A percentile compares a stretch with the other conserved stretches of the same genome.
These are phyloP conservation scores for Amphicarpaea edgeworthii DNA, from an alignment of 306 rosid species.

Conservation along the genomic window DNA sequence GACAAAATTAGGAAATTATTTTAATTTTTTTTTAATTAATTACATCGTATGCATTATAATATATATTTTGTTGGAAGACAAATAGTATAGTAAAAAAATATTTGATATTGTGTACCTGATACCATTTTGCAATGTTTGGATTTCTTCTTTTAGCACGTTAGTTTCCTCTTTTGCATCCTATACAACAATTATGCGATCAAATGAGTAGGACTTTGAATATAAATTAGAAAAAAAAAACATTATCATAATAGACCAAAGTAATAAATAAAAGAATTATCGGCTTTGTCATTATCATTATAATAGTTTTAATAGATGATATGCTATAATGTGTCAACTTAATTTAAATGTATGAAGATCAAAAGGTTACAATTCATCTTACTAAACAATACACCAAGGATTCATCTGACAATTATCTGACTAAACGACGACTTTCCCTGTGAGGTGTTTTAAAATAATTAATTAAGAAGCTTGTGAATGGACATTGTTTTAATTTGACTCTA, in stretches of 20 bases:
- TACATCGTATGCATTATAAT: not conserved
- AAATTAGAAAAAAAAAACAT: not conserved
- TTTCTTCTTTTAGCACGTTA: constrained; percentile 68
- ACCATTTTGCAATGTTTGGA: constrained; percentile 78
- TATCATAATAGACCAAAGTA: not conserved
- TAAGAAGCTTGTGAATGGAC: too few species aligned
- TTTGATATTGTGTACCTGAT: constrained; percentile 58
- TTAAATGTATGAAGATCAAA: too few species aligned
- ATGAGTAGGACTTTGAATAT: not conserved
- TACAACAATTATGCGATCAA: not conserved
- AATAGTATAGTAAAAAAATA: not conserved
- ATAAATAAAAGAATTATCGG: too few species aligned
- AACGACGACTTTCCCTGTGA: too few species aligned
- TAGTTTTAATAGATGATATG: too few species aligned
- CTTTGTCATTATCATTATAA: too few species aligned
- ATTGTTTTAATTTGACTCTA: too few species aligned
- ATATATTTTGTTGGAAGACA: not conserved
- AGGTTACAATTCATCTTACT: too few species aligned
- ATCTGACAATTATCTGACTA: too few species aligned
- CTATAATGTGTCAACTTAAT: too few species aligned
- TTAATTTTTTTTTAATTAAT: not conserved
- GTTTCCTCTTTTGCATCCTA: constrained; percentile 80
- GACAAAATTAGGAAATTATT: not conserved
- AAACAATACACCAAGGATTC: too few species aligned
- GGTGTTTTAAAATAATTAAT: too few species aligned